A percentile compares a stretch with the other conserved stretches of the same genome.
phyloP scores from a whole-genome alignment of 1,284 basidiomycete genomes.

The Psilocybe mexicana region DNA sequence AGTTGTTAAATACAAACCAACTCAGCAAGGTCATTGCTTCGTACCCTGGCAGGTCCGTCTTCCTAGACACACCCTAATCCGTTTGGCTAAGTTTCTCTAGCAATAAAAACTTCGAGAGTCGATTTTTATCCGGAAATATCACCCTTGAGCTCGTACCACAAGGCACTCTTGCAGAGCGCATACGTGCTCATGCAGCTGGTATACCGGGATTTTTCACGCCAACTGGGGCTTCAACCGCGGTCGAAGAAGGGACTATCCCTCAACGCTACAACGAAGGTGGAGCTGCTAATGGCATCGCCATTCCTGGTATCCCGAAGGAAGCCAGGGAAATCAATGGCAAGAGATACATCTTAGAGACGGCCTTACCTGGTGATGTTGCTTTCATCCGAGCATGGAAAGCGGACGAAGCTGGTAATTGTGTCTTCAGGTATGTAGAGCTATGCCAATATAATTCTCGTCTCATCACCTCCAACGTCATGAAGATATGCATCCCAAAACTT shows the following conservation, averaged over 20 bases:
- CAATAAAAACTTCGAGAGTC: conserved; percentile 75
- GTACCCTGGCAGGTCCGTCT: conserved; percentile 78
- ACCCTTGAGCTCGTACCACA: conserved; percentile 89
- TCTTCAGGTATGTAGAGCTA: conserved; percentile 64
- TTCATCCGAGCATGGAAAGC: conserved; percentile 95
- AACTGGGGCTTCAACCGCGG: conserved; percentile 88
- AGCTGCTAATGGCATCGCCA: conserved; percentile 60
- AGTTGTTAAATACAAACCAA: conserved; percentile 75
- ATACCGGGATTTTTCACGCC: conserved; percentile 97
- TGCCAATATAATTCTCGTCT: neutral
- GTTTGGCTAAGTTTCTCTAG: conserved; percentile 33
- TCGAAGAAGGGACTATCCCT: conserved; percentile 79
- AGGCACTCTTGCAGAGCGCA: conserved; percentile 88
- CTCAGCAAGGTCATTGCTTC: conserved; percentile 86
- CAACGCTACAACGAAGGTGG: conserved; percentile 73
- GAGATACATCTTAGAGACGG: conserved; percentile 85
- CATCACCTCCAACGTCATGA: conserved; percentile 4
- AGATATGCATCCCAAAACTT: conserved; percentile 93
- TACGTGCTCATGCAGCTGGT: conserved; percentile 91
- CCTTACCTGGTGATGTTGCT: conserved; percentile 86
- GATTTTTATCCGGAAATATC: conserved; percentile 82
- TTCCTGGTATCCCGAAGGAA: conserved; percentile 80
- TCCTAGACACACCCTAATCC: neutral
- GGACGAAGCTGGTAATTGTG: conserved; percentile 86
- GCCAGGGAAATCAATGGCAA: conserved; percentile 79